Evolutionary conservation across 169 alveolate species (phyloP).

Genomic region (Perkinsus chesapeaki): DNA sequence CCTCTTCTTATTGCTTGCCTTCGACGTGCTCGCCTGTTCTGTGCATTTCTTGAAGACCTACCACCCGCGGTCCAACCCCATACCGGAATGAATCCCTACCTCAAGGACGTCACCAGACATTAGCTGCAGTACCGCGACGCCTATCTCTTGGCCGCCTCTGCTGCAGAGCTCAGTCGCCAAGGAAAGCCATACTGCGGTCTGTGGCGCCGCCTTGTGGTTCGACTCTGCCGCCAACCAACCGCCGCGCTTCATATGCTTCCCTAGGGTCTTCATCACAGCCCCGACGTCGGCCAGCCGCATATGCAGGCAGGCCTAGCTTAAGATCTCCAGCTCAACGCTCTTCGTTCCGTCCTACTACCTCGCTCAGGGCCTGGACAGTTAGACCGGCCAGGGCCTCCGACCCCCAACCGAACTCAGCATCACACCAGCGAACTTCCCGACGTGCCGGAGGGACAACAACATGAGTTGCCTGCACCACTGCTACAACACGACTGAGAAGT

Average conservation of each 20-base stretch:
- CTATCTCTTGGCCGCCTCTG: neutral
- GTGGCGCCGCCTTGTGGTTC: neutral
- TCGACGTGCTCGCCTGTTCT: neutral
- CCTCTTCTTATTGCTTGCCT: neutral
- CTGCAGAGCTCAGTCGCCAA: neutral
- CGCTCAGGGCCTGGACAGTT: neutral
- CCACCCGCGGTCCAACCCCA: neutral
- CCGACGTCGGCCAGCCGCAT: neutral
- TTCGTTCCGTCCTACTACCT: too few relatives aligned
- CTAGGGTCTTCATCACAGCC: neutral
- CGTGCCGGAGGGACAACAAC: neutral
- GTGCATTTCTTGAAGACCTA: neutral
- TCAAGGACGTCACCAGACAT: neutral
- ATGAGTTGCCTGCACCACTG: neutral
- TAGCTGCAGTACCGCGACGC: neutral
- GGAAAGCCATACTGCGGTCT: neutral
- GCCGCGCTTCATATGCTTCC: neutral
- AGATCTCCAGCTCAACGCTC: too few relatives aligned
- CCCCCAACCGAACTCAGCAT: neutral
- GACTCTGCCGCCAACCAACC: neutral
- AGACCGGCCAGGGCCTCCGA: neutral
- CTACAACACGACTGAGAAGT: neutral
- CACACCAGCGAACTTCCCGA: neutral
- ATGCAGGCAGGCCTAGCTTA: neutral
- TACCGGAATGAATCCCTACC: neutral